phyloP scores from a whole-genome alignment of 257 asterid species.

The Oldenlandia corymbosa region DNA sequence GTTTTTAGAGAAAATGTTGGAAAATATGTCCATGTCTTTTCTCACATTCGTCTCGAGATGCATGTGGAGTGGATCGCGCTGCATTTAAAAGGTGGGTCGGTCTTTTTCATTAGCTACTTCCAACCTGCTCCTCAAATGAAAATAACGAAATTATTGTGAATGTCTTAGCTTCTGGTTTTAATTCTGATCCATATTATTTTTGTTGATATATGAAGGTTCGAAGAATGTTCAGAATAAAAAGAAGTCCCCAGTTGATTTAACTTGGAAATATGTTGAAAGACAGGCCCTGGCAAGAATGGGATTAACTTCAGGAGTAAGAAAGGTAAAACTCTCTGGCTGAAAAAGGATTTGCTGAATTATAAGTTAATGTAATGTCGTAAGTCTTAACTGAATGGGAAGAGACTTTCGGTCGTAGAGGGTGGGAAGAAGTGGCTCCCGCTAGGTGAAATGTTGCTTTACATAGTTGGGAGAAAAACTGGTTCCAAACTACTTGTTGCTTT shows the following conservation, averaged over 20 bases:
- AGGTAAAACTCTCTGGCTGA: slow-evolving; percentile 41
- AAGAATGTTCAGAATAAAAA: slow-evolving; percentile 26
- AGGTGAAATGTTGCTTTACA: neutral
- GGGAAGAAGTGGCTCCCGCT: neutral
- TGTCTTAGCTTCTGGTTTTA: slow-evolving; percentile 9
- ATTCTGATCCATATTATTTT: slow-evolving; percentile 10
- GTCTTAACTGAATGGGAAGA: neutral
- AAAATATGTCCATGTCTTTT: slow-evolving; percentile 63
- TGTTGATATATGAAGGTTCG: slow-evolving; percentile 43
- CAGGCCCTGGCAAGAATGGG: slow-evolving; percentile 70
- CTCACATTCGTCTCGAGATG: slow-evolving; percentile 95
- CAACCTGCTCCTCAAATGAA: too few relatives aligned
- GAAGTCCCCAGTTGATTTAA: slow-evolving; percentile 26
- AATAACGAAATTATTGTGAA: neutral
- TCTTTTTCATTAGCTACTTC: too few relatives aligned
- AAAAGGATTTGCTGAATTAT: too few relatives aligned
- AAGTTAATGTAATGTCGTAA: too few relatives aligned
- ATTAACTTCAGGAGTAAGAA: slow-evolving; percentile 91
- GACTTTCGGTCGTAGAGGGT: neutral
- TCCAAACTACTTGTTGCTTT: neutral
- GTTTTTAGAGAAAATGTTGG: slow-evolving; percentile 84
- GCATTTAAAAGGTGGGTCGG: slow-evolving; percentile 45
- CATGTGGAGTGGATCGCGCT: slow-evolving; percentile 63
- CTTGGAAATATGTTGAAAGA: slow-evolving; percentile 69
- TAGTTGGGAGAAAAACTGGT: neutral